Evolutionary conservation across 176 grass and related monocot species (phyloP).

Genomic region (Aegilops tauschii): DNA sequence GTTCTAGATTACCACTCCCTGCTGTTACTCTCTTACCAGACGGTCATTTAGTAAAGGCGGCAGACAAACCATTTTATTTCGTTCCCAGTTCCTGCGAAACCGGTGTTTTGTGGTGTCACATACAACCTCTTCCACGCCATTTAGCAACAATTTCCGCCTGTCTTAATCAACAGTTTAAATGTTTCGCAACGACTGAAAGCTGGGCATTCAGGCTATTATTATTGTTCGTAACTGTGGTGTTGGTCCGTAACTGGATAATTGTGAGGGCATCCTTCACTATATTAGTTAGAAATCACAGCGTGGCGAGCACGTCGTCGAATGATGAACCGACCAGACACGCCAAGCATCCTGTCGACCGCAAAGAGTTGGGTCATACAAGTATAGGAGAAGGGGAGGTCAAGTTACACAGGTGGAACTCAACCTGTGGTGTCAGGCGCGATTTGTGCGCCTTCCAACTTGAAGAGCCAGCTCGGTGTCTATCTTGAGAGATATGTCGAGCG

Average conservation of each 20-base stretch:
- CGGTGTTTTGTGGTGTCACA: not conserved
- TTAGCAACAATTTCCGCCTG: not conserved
- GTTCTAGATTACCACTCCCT: no score
- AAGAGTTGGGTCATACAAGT: not conserved
- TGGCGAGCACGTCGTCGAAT: not conserved
- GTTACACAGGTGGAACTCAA: not conserved
- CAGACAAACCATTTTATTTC: no score
- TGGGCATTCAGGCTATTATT: not conserved
- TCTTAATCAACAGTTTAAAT: not conserved
- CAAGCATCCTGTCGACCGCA: slow-evolving; percentile 8
- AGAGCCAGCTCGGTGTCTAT: slow-evolving; percentile 92
- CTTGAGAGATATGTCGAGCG: slow-evolving; percentile 93
- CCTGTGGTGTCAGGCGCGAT: slow-evolving; percentile 58
- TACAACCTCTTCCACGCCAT: not conserved
- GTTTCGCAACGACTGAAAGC: not conserved
- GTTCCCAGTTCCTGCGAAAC: not conserved
- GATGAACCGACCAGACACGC: not conserved
- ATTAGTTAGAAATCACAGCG: not conserved
- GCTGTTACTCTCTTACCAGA: no score
- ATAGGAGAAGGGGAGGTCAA: not conserved
- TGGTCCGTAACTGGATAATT: not conserved
- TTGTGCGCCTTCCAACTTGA: slow-evolving; percentile 91
- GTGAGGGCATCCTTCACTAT: not conserved
- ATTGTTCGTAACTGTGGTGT: not conserved
- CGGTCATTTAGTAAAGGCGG: no score